A percentile compares a stretch with the other conserved stretches of the same genome.
Evolutionary conservation across 2,329 filamentous ascomycete species (phyloP).

Genomic region (Fusarium falciforme): DNA sequence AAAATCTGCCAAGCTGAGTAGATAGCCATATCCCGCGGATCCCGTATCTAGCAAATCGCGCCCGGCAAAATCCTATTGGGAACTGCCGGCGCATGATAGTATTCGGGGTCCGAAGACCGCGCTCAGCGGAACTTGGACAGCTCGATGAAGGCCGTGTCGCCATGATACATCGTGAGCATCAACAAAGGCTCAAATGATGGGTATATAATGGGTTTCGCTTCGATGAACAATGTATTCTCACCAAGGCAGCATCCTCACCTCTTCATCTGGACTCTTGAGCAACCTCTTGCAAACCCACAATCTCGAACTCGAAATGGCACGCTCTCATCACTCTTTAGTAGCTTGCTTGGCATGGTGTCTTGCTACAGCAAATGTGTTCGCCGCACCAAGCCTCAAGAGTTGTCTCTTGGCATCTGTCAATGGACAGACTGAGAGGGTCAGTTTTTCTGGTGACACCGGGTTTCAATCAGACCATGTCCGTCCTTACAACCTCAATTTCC

Average conservation of each 20-base stretch:
- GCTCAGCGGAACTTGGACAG: not conserved
- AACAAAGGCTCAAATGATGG: not conserved
- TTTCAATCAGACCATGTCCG: not conserved
- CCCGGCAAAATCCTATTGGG: not conserved
- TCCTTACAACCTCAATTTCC: slow-evolving; percentile 1
- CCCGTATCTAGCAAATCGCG: not conserved
- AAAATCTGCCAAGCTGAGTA: not conserved
- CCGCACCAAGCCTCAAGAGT: not conserved
- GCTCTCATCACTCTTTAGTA: not conserved
- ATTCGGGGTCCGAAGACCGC: not conserved
- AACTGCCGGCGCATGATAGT: not conserved
- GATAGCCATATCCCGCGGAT: not conserved
- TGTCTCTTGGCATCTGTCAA: not conserved
- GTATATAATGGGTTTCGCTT: not conserved
- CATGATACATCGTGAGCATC: not conserved
- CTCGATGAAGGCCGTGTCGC: not conserved
- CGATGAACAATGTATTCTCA: not conserved
- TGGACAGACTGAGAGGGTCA: not conserved
- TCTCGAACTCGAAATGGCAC: not conserved
- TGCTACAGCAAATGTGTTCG: not conserved
- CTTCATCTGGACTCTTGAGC: not conserved
- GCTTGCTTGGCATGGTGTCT: not conserved
- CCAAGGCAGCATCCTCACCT: not conserved
- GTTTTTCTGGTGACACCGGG: not conserved
- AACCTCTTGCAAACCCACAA: not conserved